Percentiles rank a stretch among this genome's conserved stretches.
These are phyloP conservation scores for Lizanozyma gosingica DNA, from an alignment of 1,139 yeast species.

Conservation along the genomic window DNA sequence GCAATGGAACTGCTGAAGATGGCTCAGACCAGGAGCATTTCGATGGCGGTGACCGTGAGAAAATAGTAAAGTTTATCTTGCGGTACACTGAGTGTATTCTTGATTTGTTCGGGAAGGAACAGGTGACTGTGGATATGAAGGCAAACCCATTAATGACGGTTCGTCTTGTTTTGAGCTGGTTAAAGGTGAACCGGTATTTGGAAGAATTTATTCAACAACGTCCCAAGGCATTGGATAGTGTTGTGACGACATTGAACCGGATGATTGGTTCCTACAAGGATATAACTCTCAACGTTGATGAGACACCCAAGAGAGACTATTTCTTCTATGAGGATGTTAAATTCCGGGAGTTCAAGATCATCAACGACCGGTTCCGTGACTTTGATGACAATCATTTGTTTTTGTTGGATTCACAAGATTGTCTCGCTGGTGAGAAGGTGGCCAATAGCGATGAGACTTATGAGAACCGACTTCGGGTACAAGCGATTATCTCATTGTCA, in stretches of 20 bases:
- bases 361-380: conserved; percentile 47
- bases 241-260: not conserved
- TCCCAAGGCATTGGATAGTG: not conserved
- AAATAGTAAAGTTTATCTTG: not conserved
- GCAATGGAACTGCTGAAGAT: not conserved
- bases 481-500: conserved; percentile 3
- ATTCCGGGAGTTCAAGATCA: conserved; percentile 48
- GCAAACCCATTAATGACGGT: conserved; percentile 13
- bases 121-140: not conserved
- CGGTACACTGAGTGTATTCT: not conserved
- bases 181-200: conserved; percentile 18
- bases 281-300: conserved; percentile 3
- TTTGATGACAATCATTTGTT: conserved; percentile 46
- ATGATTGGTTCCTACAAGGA: not conserved
- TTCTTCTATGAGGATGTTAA: conserved; percentile 58
- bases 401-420: conserved; percentile 1
- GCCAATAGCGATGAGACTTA: not conserved
- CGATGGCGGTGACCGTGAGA: not conserved
- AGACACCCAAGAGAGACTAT: conserved; percentile 34
- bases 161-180: conserved; percentile 48
- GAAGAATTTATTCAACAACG: not conserved
- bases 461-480: not conserved
- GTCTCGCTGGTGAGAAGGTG: not conserved
- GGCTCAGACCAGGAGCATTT: not conserved
- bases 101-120: not conserved